Conservation (phyloP, 75 land plant genomes). For the Cunninghamia lanceolata region DNA sequence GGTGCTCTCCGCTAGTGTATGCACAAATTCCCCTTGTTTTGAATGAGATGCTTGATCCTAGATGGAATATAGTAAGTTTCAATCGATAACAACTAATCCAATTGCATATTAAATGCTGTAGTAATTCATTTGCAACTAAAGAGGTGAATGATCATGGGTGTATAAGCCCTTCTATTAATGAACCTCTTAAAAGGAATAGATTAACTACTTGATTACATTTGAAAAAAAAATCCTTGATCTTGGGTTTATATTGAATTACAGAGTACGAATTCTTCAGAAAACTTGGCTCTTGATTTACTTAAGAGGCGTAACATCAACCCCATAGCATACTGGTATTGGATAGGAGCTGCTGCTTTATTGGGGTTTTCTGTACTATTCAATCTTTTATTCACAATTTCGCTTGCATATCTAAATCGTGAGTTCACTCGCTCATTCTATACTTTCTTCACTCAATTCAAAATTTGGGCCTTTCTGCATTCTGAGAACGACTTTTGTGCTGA, state of each 20-base stretch:
- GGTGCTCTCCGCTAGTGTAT: constrained; percentile 38
- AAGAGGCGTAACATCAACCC: constrained; percentile 11
- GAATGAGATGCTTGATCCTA: constrained; percentile 36
- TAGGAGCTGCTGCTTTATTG: constrained; percentile 21
- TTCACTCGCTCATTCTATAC: neutral
- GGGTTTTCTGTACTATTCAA: constrained; percentile 26
- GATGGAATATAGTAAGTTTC: constrained; percentile 28
- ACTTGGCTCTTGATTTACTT: constrained; percentile 13
- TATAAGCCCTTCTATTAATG: neutral
- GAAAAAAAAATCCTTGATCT: neutral
- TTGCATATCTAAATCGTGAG: constrained; percentile 34
- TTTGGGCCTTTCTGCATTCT: neutral
- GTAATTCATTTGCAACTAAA: neutral
- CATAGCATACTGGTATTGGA: constrained; percentile 27
- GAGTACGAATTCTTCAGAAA: neutral
- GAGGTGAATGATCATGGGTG: neutral
- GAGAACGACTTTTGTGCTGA: neutral
- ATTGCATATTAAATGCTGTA: neutral
- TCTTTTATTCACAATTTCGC: constrained; percentile 15
- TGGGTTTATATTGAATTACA: constrained; percentile 3
- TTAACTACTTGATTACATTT: neutral
- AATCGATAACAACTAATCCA: neutral
- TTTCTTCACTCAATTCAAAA: neutral
- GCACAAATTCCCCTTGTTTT: constrained; percentile 20
- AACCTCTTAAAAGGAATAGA: neutral